Conservation (phyloP, 805 yeast genomes). For the Metschnikowia henanensis region DNA sequence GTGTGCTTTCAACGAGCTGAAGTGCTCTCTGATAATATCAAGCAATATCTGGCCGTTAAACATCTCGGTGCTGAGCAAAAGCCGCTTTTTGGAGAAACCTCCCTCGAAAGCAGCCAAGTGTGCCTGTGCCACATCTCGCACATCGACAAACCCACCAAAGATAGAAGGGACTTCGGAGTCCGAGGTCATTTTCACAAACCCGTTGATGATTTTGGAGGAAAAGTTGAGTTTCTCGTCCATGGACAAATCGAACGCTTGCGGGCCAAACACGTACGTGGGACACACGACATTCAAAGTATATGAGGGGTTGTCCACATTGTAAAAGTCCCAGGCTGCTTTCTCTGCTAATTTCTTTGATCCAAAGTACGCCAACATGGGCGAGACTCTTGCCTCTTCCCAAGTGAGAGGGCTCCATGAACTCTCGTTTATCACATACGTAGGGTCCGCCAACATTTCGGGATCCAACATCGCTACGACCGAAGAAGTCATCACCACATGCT, state of each 20-base stretch:
- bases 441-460: conserved; percentile 10
- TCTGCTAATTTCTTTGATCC: conserved; percentile 12
- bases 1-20: conserved; percentile 44
- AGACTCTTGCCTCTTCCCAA: conserved; percentile 37
- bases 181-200: not conserved
- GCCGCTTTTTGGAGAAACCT: conserved; percentile 24
- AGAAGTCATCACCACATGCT: conserved; percentile 10
- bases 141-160: conserved; percentile 14
- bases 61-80: conserved; percentile 25
- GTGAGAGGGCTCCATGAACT: conserved; percentile 51
- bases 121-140: conserved; percentile 21
- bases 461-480: conserved; percentile 12
- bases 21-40: conserved; percentile 35
- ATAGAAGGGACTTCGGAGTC: not conserved
- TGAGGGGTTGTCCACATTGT: conserved; percentile 34
- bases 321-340: conserved; percentile 49
- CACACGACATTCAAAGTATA: conserved; percentile 41
- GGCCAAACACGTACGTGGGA: conserved; percentile 53
- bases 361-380: not conserved
- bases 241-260: conserved; percentile 44
- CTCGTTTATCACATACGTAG: conserved; percentile 6
- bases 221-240: conserved; percentile 24
- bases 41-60: conserved; percentile 28
- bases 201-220: conserved; percentile 19
- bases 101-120: conserved; percentile 21